These are phyloP conservation scores for Annulohypoxylon truncatum DNA, from an alignment of 2,329 filamentous ascomycete genomes.

Conservation along the genomic window DNA sequence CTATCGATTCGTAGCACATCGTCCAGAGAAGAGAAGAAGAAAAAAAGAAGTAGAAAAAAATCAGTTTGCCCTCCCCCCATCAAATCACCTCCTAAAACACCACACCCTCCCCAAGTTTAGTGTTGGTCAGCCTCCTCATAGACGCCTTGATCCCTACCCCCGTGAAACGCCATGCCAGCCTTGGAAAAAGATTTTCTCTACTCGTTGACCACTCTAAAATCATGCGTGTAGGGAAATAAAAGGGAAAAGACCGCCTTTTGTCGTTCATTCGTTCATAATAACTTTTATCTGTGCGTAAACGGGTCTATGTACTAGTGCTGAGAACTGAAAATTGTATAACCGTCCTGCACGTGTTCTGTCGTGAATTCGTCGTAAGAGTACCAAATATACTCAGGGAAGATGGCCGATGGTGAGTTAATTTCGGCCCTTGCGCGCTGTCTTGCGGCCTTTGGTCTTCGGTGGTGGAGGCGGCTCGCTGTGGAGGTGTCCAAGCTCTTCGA, in stretches of 20 bases:
- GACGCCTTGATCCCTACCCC: not conserved
- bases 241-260: not conserved
- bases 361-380: not conserved
- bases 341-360: not conserved
- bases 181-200: constrained; percentile 23
- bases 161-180: constrained; percentile 22
- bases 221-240: not conserved
- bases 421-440: constrained; percentile 60
- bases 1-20: not conserved
- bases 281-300: constrained; percentile 1
- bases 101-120: not conserved
- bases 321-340: not conserved
- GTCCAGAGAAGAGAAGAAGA: constrained; percentile 5
- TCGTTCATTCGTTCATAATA: constrained; percentile 13
- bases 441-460: constrained; percentile 60
- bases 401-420: constrained; percentile 12
- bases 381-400: not conserved
- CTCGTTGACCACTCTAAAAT: constrained; percentile 12
- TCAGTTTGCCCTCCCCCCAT: not conserved
- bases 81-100: too few relatives aligned
- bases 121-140: not conserved
- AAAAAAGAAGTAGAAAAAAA: not conserved
- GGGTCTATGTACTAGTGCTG: constrained; percentile 11
- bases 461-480: constrained; percentile 67
- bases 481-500: constrained; percentile 68